phyloP scores from a whole-genome alignment of 2,329 filamentous ascomycete species.

The Pseudocercospora fuligena region DNA sequence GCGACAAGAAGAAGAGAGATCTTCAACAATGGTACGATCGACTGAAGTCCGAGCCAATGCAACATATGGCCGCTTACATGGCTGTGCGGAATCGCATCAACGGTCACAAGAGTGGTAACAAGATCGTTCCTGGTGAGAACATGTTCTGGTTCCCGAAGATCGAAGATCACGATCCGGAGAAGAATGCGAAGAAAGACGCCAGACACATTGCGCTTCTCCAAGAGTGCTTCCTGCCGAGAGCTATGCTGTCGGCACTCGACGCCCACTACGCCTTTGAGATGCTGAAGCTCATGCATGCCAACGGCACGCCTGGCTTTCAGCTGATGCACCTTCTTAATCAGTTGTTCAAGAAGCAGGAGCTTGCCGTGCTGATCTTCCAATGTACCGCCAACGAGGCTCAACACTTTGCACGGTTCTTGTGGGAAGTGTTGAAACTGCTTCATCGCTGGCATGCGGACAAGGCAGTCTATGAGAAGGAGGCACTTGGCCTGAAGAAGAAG shows the following conservation, averaged over 20 bases:
- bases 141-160: conserved; percentile 69
- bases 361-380: conserved; percentile 82
- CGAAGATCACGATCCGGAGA: conserved; percentile 16
- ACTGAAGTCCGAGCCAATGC: conserved; percentile 73
- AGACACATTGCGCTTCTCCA: conserved; percentile 81
- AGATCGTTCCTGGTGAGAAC: conserved; percentile 24
- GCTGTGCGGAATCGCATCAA: conserved; percentile 72
- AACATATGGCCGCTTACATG: conserved; percentile 69
- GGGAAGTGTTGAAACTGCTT: conserved; percentile 78
- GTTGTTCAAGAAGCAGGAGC: conserved; percentile 80
- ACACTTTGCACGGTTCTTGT: conserved; percentile 89
- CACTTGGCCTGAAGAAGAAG: conserved; percentile 67
- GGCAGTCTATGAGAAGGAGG: conserved; percentile 78
- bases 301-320: conserved; percentile 83
- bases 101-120: conserved; percentile 69
- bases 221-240: conserved; percentile 87
- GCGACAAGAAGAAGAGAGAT: conserved; percentile 71
- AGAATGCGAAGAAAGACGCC: conserved; percentile 53
- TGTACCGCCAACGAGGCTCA: conserved; percentile 91
- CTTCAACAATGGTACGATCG: conserved; percentile 71
- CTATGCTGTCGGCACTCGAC: conserved; percentile 82
- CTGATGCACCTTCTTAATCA: conserved; percentile 82
- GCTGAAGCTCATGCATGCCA: conserved; percentile 83
- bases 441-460: conserved; percentile 82
- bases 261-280: conserved; percentile 88